Conservation (phyloP, 225 moss, liverwort and hornwort species). For the Pleurozium schreberi region DNA sequence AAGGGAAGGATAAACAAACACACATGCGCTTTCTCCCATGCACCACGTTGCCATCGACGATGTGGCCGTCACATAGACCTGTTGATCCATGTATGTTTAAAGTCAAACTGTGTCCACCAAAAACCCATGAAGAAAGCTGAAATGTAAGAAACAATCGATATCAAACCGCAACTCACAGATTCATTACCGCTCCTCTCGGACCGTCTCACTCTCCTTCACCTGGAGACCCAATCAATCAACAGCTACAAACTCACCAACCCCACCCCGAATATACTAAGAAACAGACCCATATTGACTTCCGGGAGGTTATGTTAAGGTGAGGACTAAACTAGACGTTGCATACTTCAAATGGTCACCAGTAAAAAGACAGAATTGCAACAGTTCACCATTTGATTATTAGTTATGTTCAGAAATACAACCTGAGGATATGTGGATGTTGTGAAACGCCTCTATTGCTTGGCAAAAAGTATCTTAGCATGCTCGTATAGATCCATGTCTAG, state of each 20-base stretch:
- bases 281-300: neutral
- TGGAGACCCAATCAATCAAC: conserved; percentile 11
- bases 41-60: conserved; percentile 99
- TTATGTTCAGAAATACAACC: conserved; percentile 7
- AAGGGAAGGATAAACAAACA: conserved; percentile 99
- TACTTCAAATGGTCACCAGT: neutral
- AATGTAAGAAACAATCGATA: conserved; percentile 82
- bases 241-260: neutral
- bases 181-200: conserved; percentile 37
- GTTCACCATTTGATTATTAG: neutral
- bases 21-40: conserved; percentile 99
- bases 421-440: neutral
- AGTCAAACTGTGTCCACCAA: conserved; percentile 99
- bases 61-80: conserved; percentile 99
- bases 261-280: neutral
- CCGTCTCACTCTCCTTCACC: conserved; percentile 12
- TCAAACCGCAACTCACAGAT: conserved; percentile 50
- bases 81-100: conserved; percentile 99
- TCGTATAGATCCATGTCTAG: conserved; percentile 36
- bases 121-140: conserved; percentile 93
- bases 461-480: conserved; percentile 27
- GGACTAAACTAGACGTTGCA: neutral
- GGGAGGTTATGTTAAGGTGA: neutral
- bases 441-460: conserved; percentile 28
- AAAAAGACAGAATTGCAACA: neutral